Evolutionary conservation across 495 filamentous ascomycete genomes (phyloP), one percentile per base, ranked within the genome.

Genomic region (Aspergillus heteromorphus): DNA sequence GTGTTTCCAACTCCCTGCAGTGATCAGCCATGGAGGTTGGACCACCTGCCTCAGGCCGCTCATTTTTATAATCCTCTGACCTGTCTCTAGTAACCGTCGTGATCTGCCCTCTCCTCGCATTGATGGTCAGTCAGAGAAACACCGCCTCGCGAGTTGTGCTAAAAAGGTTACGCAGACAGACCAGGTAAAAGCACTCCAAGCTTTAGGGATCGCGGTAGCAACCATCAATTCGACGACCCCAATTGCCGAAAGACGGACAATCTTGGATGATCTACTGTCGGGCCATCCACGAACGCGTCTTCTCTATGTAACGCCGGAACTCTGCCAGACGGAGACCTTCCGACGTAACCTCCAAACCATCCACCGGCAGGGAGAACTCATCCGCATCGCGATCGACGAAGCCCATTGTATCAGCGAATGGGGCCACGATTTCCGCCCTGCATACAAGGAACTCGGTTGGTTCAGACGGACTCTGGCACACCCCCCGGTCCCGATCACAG

Each of bases 331-430:
- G 6, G 85, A 91, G 30, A 77, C 76, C 40, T 96, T 97, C 69
- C 87, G 91, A 16, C 79, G 83, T 34, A 80, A 84, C 41, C 73
- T 97, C 7, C 76, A 75, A 49, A 75, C 85, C 1, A 84, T 97
- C n/a, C 77, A 96, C 64, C 67, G 79, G 42, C 92, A 96, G 67
- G 79, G 83, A 19, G 89, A 97, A 67, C 80, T 97, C 5, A 83
- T 86, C 10, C 83, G 92, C 9, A 82, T 97, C 58, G 92, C 86
- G 41, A 85, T 97, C 43, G 92, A 97, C 70, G 92, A 97, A 72
- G 92, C 92, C 13, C 92, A 97, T 66, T 97, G 92, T 66, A 96
- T 97, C 58, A 92, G 87, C 9, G 92, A 97, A 84, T 97, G 92
- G 92, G 92, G 92, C 16, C 92, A 97, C 66, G 92, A 97, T 67